phyloP scores from a whole-genome alignment of 2,329 filamentous ascomycete genomes.

The Graphiopsis chlorocephala region DNA sequence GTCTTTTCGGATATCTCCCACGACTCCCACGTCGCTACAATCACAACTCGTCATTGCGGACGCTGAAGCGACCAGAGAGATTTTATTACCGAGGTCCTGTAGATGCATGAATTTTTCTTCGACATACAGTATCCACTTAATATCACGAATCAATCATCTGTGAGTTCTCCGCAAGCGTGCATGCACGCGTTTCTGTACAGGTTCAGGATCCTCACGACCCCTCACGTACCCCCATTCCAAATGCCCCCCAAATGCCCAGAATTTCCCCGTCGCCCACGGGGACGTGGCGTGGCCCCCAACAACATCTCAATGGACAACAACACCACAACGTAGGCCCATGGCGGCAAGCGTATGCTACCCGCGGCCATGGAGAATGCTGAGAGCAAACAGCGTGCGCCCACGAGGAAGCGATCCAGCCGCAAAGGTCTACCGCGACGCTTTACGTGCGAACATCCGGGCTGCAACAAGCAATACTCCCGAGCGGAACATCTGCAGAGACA shows the following conservation, averaged over 20 bases:
- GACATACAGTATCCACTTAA: not conserved
- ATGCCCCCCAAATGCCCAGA: not conserved
- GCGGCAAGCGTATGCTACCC: not conserved
- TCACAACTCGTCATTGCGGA: not conserved
- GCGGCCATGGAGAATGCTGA: not conserved
- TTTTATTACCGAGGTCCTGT: not conserved
- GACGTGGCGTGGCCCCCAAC: not conserved
- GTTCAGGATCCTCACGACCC: not conserved
- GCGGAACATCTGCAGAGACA: slow-evolving; percentile 93
- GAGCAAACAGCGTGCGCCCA: not conserved
- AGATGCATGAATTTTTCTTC: not conserved
- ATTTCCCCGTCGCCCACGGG: not conserved
- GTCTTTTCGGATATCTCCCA: not conserved
- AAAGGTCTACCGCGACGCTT: slow-evolving; percentile 71
- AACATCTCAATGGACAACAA: not conserved
- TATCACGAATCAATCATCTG: too few relatives aligned
- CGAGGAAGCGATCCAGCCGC: slow-evolving; percentile 59
- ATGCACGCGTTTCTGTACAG: not conserved
- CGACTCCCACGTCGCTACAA: not conserved
- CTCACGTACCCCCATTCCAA: not conserved
- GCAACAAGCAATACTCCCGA: slow-evolving; percentile 90
- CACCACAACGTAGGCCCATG: not conserved
- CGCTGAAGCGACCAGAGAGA: not conserved
- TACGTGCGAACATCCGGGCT: slow-evolving; percentile 73
- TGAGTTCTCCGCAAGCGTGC: not conserved